These are phyloP conservation scores for barley (Hordeum vulgare) DNA, from an alignment of 176 grass and related monocot genomes.

Conservation along the genomic window DNA sequence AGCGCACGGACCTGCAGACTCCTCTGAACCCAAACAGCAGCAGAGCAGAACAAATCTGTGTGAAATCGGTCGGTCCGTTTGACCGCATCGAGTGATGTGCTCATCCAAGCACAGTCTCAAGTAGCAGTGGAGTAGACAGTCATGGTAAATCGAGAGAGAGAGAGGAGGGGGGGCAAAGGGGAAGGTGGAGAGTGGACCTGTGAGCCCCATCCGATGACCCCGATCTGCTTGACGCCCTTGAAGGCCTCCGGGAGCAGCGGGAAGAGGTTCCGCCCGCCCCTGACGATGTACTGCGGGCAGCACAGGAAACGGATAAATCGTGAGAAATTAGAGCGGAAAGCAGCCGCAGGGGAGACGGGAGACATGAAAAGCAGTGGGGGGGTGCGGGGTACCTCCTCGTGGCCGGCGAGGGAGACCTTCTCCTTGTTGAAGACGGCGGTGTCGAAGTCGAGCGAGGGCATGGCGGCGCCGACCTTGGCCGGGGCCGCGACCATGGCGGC, in stretches of 20 bases:
- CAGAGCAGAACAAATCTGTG: neutral
- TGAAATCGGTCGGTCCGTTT: neutral
- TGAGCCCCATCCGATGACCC: constrained; percentile 87
- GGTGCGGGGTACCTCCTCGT: constrained; percentile 48
- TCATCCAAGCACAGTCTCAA: neutral
- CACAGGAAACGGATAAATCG: neutral
- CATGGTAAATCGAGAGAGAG: neutral
- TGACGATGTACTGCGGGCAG: constrained; percentile 63
- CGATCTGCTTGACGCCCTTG: constrained; percentile 89
- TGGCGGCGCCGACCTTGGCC: constrained; percentile 30
- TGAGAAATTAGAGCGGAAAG: neutral
- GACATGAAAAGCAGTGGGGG: no score
- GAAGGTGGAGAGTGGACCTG: constrained; percentile 32
- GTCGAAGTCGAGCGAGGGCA: constrained; percentile 66
- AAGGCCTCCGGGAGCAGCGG: constrained; percentile 72
- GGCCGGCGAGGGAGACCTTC: constrained; percentile 88
- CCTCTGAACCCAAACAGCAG: neutral
- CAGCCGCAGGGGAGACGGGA: neutral
- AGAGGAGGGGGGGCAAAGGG: neutral
- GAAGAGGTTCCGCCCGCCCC: constrained; percentile 87
- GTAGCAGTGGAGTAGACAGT: neutral
- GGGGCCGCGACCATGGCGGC: constrained; percentile 40
- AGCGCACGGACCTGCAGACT: neutral
- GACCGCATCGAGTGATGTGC: neutral
- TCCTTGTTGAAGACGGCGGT: constrained; percentile 82